Evolutionary conservation across 2,329 filamentous ascomycete genomes (phyloP).

Genomic region (Colletotrichum sidae): DNA sequence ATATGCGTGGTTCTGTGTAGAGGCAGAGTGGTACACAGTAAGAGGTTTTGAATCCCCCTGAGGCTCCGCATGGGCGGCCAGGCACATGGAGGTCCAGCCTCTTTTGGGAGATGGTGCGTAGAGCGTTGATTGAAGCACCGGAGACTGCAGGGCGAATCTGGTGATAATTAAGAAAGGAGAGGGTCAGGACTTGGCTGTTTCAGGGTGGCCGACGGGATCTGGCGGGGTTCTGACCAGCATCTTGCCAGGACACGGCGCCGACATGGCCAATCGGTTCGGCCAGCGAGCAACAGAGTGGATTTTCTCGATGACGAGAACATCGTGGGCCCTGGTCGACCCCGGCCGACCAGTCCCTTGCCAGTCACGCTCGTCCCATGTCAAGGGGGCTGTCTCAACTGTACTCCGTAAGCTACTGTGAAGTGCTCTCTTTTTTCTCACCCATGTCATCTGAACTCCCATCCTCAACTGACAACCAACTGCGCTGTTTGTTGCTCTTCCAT

Average conservation of each 20-base stretch:
- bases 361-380: slow-evolving; percentile 13
- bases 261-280: slow-evolving; percentile 29
- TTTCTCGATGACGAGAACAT: neutral
- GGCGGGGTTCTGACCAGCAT: slow-evolving; percentile 16
- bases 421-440: neutral
- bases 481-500: slow-evolving; percentile 2
- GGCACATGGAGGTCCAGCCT: slow-evolving; percentile 26
- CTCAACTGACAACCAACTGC: slow-evolving; percentile 11
- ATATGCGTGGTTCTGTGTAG: neutral
- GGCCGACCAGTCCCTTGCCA: neutral
- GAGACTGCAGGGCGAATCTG: slow-evolving; percentile 27
- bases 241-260: slow-evolving; percentile 9
- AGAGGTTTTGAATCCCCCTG: slow-evolving; percentile 6
- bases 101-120: slow-evolving; percentile 32
- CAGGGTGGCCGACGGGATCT: slow-evolving; percentile 34
- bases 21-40: neutral
- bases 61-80: slow-evolving; percentile 17
- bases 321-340: neutral
- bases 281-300: slow-evolving; percentile 30
- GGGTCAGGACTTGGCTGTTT: slow-evolving; percentile 36
- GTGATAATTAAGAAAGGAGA: slow-evolving; percentile 33
- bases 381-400: slow-evolving; percentile 26
- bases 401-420: neutral
- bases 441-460: slow-evolving; percentile 14
- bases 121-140: slow-evolving; percentile 29